These are phyloP conservation scores for slime mould (Dictyostelium discoideum) DNA, from an alignment of 78 protist genomes.

Conservation along the genomic window dicty_2.7 NC_007089.4:1627501-1628000, in stretches of 20 bases:
- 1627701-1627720: conserved; percentile 19
- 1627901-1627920: conserved; percentile 57
- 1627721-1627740: conserved; percentile 1
- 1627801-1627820: neutral
- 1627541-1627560: neutral
- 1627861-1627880: conserved; percentile 20
- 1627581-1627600: neutral
- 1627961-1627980: conserved; percentile 10
- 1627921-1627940: conserved; percentile 53
- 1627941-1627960: conserved; percentile 33
- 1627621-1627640: neutral
- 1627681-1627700: conserved; percentile 57
- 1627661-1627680: conserved; percentile 5
- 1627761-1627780: neutral
- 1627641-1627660: neutral
- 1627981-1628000: conserved; percentile 36
- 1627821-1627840: neutral
- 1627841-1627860: neutral
- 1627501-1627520: neutral
- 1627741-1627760: neutral
- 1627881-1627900: conserved; percentile 56
- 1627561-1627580: neutral
- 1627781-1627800: neutral
- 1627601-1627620: neutral
- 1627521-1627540: neutral